Evolutionary conservation across 345 rosid species (phyloP), one percentile per base, ranked within the genome.

Genomic region (Carallia pectinifolia): DNA sequence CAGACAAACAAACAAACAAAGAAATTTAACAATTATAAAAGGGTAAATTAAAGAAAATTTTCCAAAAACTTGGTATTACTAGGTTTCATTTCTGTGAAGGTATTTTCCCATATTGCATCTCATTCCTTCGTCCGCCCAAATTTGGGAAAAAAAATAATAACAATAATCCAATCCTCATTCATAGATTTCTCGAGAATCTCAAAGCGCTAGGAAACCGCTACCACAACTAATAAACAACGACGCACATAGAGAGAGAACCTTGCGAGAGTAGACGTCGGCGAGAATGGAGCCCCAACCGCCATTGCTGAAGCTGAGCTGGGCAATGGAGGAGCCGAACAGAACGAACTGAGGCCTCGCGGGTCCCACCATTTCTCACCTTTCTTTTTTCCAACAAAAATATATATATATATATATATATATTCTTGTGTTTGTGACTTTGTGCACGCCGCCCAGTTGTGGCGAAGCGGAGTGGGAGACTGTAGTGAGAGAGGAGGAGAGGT

Each of bases 321-420:
- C 99, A 65, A 92, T 92, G 78, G 99, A 96, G 17, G 99, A 96
- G 58, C 98, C 99, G 55, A 96, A 96, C 37, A 96, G 89, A 69
- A 96, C 93, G 71, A 96, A 88, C 85, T 88, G 98, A 63, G 96
- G 98, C 74, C 99, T 81, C 4, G 69, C 53, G 0, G 96, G 98
- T 83, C 92, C 96, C 81, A 81, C 98, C 97, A 92, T 95, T 33
- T 66, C 80, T 71, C 66, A 54, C 38, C 68, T 56, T 17, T 59
- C 3, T 31, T 4, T 16, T 33, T 23, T 10, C 23, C 23, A 23
- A 23, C 23, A 23, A 23, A 0, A 23, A 23, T 23, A 23, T 23
- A 23, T 23, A 23, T 23, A 23, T 23, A 23, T 23, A 23, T 23
- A 23, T 23, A 23, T 23, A 23, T 23, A 23, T 23, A 23, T 23